Percentiles rank a stretch among this genome's conserved stretches.
Evolutionary conservation across 2,329 filamentous ascomycete genomes (phyloP).

Genomic region (Scolecobasidium constrictum): DNA sequence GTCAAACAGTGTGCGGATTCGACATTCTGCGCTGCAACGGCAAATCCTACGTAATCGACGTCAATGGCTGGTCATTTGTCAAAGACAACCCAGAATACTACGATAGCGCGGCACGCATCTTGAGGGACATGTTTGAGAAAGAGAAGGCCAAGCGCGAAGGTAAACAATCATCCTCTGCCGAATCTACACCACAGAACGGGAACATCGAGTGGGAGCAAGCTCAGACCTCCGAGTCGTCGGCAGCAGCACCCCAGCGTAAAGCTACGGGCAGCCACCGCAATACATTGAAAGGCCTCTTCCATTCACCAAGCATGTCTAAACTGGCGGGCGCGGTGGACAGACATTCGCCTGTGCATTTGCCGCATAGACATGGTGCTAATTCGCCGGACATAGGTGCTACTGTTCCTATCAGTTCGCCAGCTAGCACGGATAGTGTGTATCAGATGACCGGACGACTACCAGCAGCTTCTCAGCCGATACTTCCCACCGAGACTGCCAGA

Average conservation of each 20-base stretch:
- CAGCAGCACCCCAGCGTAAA: slow-evolving; percentile 21
- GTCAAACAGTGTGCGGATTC: slow-evolving; percentile 91
- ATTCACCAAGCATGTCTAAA: slow-evolving; percentile 54
- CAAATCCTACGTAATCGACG: slow-evolving; percentile 94
- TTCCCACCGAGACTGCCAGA: slow-evolving; percentile 4
- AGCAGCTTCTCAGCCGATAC: slow-evolving; percentile 21
- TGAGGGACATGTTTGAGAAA: slow-evolving; percentile 77
- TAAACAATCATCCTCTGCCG: too few relatives aligned
- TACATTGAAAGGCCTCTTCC: slow-evolving; percentile 46
- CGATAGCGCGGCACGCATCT: slow-evolving; percentile 74
- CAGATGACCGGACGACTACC: neutral
- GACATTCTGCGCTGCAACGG: slow-evolving; percentile 80
- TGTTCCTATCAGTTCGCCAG: slow-evolving; percentile 32
- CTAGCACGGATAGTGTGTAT: slow-evolving; percentile 27
- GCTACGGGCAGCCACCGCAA: slow-evolving; percentile 26
- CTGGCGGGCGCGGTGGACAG: slow-evolving; percentile 39
- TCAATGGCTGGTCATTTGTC: slow-evolving; percentile 99
- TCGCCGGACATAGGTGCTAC: slow-evolving; percentile 35
- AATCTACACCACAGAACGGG: slow-evolving; percentile 13
- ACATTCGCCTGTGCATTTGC: slow-evolving; percentile 19
- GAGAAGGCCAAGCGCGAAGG: slow-evolving; percentile 57
- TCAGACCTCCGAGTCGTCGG: neutral
- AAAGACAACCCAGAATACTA: slow-evolving; percentile 99
- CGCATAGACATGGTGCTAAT: slow-evolving; percentile 21
- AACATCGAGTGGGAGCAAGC: slow-evolving; percentile 18